A percentile compares a stretch with the other conserved stretches of the same genome.
Evolutionary conservation across 192 early-diverging fungal species (phyloP).

Genomic region (Coemansia sp.): DNA sequence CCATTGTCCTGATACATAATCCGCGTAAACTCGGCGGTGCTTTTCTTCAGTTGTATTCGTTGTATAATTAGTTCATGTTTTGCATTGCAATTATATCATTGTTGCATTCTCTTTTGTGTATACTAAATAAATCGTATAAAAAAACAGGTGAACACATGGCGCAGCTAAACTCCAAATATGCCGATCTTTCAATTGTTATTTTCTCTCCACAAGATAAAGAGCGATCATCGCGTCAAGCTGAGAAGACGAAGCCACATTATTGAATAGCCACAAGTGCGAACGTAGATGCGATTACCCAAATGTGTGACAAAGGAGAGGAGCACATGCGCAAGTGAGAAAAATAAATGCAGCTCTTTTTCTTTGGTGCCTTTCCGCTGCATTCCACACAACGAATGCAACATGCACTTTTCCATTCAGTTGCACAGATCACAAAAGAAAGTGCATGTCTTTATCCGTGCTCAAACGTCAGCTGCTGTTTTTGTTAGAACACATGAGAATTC

Average conservation of each 20-base stretch:
- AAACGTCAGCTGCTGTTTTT: neutral
- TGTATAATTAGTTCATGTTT: constrained; percentile 9
- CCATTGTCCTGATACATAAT: neutral
- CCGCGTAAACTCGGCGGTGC: neutral
- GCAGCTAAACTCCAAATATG: neutral
- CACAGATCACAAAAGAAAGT: neutral
- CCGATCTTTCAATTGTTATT: neutral
- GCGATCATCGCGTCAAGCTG: neutral
- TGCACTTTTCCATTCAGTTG: neutral
- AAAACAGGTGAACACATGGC: neutral
- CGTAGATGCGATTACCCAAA: neutral
- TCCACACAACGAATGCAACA: neutral
- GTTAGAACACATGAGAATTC: constrained; percentile 4
- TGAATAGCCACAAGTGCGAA: neutral
- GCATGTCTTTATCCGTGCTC: neutral
- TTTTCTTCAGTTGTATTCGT: neutral
- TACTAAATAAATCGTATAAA: neutral
- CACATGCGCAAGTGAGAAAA: neutral
- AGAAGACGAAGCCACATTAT: neutral
- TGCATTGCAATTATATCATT: neutral
- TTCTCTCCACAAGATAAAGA: neutral
- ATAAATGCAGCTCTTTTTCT: neutral
- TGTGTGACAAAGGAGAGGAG: neutral
- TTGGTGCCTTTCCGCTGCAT: neutral
- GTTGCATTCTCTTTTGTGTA: neutral